phyloP scores from a whole-genome alignment of 2,329 filamentous ascomycete species.

The Fusarium coffeatum region DNA sequence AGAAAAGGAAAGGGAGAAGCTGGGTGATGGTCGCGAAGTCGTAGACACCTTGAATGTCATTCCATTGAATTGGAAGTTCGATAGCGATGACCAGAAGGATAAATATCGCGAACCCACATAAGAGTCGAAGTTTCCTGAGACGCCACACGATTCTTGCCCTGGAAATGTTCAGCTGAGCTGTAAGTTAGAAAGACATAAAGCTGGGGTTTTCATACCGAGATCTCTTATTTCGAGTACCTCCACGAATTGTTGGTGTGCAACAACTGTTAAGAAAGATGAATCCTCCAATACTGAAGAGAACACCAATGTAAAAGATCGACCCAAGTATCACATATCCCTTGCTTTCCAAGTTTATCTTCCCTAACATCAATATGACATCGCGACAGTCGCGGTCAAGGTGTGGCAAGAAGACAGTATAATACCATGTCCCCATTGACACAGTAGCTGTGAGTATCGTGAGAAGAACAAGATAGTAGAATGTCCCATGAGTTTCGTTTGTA shows the following conservation, averaged over 20 bases:
- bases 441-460: slow-evolving; percentile 45
- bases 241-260: slow-evolving; percentile 32
- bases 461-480: slow-evolving; percentile 44
- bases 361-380: slow-evolving; percentile 51
- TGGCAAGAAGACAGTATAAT: slow-evolving; percentile 46
- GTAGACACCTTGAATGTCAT: slow-evolving; percentile 43
- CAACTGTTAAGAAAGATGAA: slow-evolving; percentile 45
- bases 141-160: slow-evolving; percentile 41
- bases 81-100: slow-evolving; percentile 48
- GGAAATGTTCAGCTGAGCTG: not conserved
- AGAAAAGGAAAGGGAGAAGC: slow-evolving; percentile 50
- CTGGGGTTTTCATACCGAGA: slow-evolving; percentile 30
- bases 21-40: slow-evolving; percentile 48
- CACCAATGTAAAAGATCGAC: slow-evolving; percentile 48
- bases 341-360: slow-evolving; percentile 45
- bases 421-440: slow-evolving; percentile 50
- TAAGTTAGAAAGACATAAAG: not conserved
- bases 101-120: slow-evolving; percentile 44
- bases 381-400: slow-evolving; percentile 39
- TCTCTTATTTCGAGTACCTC: slow-evolving; percentile 32
- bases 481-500: slow-evolving; percentile 44
- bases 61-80: slow-evolving; percentile 52
- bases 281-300: slow-evolving; percentile 41
- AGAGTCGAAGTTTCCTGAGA: slow-evolving; percentile 34
- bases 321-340: slow-evolving; percentile 46